Base-by-base conservation (phyloP, 441 rosid genomes). In the Viola pubescens region DNA sequence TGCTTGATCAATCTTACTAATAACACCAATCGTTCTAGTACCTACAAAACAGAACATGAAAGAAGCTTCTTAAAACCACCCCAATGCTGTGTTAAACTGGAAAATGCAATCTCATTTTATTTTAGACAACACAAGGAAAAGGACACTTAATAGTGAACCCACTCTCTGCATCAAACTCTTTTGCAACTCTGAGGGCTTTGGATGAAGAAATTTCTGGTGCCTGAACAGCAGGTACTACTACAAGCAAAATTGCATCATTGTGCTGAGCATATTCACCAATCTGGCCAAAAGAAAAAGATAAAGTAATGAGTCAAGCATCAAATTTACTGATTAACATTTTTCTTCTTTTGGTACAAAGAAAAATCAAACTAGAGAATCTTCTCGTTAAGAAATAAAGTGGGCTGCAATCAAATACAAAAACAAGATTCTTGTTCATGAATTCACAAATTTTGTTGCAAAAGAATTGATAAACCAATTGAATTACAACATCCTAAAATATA, bases 1-100 rank as follows among this genome's bases (percentile, higher is more conserved):
- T 46, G 94, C 89, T 79, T 89, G 98, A 72, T 91, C 98, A 77
- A 91, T 83, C 75, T 91, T 91, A 70, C 89, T 86, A 43, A 91
- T 87, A 66, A 89, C 73, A 56, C 98, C 97, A 68, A 91, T 55
- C 19, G 98, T 91, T 83, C 98, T 82, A 54, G 98, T 91, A 64
- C 95, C 98, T 91, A 48, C 37, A 64, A 37, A 3, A 50, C 53
- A 56, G 19, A 16, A 2, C 7, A n/a, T 34, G 45, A 19, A 5
- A 62, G 34, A 26, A 26, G 34, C 34, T 7, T 10, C 7, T 39
- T 51, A 14, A 10, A 19, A 11, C 11, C 13, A 26, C 34, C 34
- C 34, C 34, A 26, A 26, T 26, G 34, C 2, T 26, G 34, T 26
- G 34, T 2, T 26, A 26, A 26, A 26, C 34, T 26, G 34, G 3